Evolutionary conservation across 78 protist species (phyloP).

Genomic region (Pigoraptor vietnamica): DNA sequence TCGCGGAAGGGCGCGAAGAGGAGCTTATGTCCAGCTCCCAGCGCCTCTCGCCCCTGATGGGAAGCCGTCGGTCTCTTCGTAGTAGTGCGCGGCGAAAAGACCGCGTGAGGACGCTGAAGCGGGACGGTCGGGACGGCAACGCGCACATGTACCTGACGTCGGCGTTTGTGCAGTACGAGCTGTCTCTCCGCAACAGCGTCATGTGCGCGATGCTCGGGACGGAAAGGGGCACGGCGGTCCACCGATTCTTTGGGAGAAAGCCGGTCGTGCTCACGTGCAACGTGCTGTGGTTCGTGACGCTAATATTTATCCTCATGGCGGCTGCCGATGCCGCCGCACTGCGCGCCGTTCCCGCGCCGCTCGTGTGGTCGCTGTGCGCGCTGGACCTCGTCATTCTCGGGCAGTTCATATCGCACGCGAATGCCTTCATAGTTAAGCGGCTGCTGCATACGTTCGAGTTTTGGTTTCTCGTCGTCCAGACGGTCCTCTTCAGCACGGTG

Average conservation of each 20-base stretch:
- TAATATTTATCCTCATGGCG: background rate
- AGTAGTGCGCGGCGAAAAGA: too few relatives aligned
- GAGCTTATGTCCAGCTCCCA: too few relatives aligned
- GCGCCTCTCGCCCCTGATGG: too few relatives aligned
- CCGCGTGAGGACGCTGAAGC: too few relatives aligned
- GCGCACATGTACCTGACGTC: background rate
- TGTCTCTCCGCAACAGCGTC: background rate
- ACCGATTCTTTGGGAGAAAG: background rate
- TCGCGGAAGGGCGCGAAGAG: too few relatives aligned
- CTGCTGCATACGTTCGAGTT: background rate
- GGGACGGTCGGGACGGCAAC: background rate
- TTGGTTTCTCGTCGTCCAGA: background rate
- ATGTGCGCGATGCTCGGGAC: background rate
- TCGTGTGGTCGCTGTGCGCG: background rate
- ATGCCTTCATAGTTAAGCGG: background rate
- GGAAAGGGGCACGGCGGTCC: background rate
- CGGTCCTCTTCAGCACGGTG: background rate
- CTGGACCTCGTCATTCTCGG: background rate
- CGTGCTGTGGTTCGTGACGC: background rate
- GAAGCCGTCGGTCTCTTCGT: too few relatives aligned
- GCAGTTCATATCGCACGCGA: background rate
- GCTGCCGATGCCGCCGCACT: background rate
- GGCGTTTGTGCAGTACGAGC: background rate
- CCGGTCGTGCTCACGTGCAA: background rate
- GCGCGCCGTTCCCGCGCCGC: background rate